These are phyloP conservation scores for Ophiocordyceps camponoti-saundersi DNA, from an alignment of 2,329 filamentous ascomycete genomes.

Conservation along the genomic window DNA sequence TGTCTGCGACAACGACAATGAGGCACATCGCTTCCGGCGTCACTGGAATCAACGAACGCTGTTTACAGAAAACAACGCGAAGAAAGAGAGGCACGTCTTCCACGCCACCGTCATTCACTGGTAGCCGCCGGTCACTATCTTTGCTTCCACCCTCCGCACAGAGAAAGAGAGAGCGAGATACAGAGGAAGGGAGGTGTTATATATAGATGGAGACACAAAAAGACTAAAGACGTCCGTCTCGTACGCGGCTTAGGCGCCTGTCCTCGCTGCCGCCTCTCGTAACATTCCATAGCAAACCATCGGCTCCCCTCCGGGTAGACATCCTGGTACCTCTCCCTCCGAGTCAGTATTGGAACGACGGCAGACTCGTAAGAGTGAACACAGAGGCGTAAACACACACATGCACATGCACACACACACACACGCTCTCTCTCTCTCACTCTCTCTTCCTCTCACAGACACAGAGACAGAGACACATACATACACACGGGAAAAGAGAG, in stretches of 20 bases:
- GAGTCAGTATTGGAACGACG: not conserved
- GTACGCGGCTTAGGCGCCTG: not conserved
- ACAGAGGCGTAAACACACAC: no score
- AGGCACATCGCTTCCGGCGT: conserved; percentile 23
- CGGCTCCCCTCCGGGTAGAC: not conserved
- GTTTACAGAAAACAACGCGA: conserved; percentile 3
- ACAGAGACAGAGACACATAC: no score
- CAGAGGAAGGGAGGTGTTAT: not conserved
- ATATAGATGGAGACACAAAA: not conserved
- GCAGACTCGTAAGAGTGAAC: not conserved
- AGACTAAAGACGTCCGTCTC: not conserved
- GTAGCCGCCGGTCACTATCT: conserved; percentile 8
- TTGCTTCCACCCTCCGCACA: not conserved
- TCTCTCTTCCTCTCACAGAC: no score
- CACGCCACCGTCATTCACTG: conserved; percentile 15
- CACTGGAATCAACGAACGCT: conserved; percentile 21
- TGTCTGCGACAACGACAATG: conserved; percentile 12
- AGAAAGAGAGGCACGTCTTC: conserved; percentile 7
- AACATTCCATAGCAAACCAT: conserved; percentile 1
- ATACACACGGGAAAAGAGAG: not conserved
- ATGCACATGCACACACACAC: no score
- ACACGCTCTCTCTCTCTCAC: no score
- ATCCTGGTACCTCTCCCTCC: not conserved
- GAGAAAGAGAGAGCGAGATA: not conserved
- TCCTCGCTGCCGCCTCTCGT: not conserved